Base-by-base conservation (phyloP, 371 early-diverging fungal species). In the Mortierella sp. region DNA sequence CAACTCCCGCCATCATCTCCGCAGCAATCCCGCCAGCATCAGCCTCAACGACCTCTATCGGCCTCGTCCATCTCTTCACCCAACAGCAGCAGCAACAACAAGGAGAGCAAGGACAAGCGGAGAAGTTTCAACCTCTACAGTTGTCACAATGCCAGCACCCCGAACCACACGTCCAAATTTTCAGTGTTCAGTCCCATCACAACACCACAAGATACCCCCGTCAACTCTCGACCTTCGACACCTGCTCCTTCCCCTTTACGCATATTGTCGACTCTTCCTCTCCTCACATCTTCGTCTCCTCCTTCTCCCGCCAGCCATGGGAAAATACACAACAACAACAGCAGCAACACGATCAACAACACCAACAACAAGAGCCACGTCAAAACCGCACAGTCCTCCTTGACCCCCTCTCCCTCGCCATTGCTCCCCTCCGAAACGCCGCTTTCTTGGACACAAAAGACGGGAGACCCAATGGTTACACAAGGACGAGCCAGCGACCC, bases 221-320 rank as follows among this genome's bases (percentile, higher is more conserved):
- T 39, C 74, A 67, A 71, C 65, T 82, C 82, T 47, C 66, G 82
- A 64, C 78, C 82, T 5, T 53, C 82, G n/a, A 82, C 82, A 37
- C 82, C 82, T 7, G 68, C 65, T 2, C 77, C 64, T 11, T 77
- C 82, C 14, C 81, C 77, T 1, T 52, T 77, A n/a, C 73, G 81
- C 13, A 70, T 63, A 7, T 63, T 45, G 26, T 53, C 74, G 24
- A 66, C 55, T 11, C 29, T 68, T 2, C 16, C 66, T 26, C 34
- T 68, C 22, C 37, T 39, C 9, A 19, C 44, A 34, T 29, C 67
- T 39, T 29, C 66, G 48, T 31, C 58, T 58, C 58, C 58, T 34
- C 58, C 34, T 19, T 19, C 34, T 58, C 58, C 58, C 19, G 34
- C 19, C 19, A 34, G 13, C 67, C 44, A 58, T 70, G 37, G 39